Evolutionary conservation across 202 grass and related monocot genomes (phyloP), one percentile per base, ranked within the genome.

Genomic region (Hordeum pubiflorum): DNA sequence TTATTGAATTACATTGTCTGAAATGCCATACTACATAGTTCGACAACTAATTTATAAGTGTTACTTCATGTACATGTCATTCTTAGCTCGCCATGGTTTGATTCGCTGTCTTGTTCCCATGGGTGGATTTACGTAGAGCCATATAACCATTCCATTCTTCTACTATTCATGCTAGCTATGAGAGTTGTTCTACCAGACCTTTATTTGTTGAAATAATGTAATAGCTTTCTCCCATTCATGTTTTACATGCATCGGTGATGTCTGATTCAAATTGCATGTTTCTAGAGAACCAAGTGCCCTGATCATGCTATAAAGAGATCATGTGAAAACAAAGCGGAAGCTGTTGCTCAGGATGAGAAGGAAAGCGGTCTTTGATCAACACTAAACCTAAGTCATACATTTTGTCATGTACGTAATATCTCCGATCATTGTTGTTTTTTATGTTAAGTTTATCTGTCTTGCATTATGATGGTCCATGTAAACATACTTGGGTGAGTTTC

Each of bases 301-400:
- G 64, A 87, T 64, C n/a, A 93, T 73, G 96, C 92, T 86, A 96
- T 99, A 50, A 99, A 96, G 81, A 90, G 88, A 67, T 99, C 96
- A 34, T 99, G 96, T 85, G 90, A 99, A 86, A 99, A 99, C 83
- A 99, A 99, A 95, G 92, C 92, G 77, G 96, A 99, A 77, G 96
- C 96, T 29, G 92, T 99, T 79, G 85, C 92, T 13, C 90, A 91
- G 37, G 96, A 99, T 81, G 96, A 99, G 89, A 99, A 91, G 66
- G 96, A 99, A 93, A 85, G 90, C 72, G 92, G 96, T 58, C 76
- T 99, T 61, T 84, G 96, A 73, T 92, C 96, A 6, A 99, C 92
- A 36, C 81, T 99, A 79, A 99, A 99, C 81, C 81, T 99, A 74
- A 92, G 96, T 77, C 96, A 99, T 73, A 95, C 96, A 83, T 99